Base-by-base conservation (phyloP, 2,329 filamentous ascomycete species). In the Fusarium dlaminii region DNA sequence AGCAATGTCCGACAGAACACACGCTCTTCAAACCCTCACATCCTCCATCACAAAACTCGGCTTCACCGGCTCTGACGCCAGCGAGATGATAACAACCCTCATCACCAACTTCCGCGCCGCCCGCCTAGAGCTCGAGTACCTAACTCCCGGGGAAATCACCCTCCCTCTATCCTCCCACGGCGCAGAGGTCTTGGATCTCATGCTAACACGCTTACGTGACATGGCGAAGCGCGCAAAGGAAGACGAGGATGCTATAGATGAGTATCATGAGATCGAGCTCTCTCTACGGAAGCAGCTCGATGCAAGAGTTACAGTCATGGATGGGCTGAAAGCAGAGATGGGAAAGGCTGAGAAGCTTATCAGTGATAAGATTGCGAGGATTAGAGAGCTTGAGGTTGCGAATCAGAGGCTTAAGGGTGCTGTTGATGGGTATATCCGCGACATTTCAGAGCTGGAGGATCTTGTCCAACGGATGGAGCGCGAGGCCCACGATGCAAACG, bases 111-210 rank as follows among this genome's bases (percentile, higher is more conserved):
- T 92, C 80, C 87, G 89, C 27, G 80, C 86, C 5, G 90, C 89
- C 3, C 86, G 90, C 3, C 81, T 91, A 0, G 89, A 91, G 73
- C 85, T 91, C 6, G 90, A 91, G 78, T 91, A 91, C 75, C 84
- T 91, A 27, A 88, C 86, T 0, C 90, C 90, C 0, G 90, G 89
- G 11, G 90, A 91, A 77, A 82, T 87, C n/a, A 76, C 84, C 0
- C 83, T 90, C 1, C 87, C 89, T 0, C 81, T 90, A 1, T 85
- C 84, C 0, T 85, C 86, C 0, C 86, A 86, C 56, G 89, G 89
- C 5, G 86, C 87, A 2, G 85, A 88, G 58, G 84, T 91, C 0
- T 84, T 92, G 0, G 87, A 89, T 64, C 83, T 90, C 18, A 78
- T 91, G 10, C 84, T 91, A 0, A 77, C 78, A 0, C 83, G 86